A percentile compares a stretch with the other conserved stretches of the same genome.
Evolutionary conservation across 805 yeast species (phyloP).

Genomic region (Candida wancherniae): DNA sequence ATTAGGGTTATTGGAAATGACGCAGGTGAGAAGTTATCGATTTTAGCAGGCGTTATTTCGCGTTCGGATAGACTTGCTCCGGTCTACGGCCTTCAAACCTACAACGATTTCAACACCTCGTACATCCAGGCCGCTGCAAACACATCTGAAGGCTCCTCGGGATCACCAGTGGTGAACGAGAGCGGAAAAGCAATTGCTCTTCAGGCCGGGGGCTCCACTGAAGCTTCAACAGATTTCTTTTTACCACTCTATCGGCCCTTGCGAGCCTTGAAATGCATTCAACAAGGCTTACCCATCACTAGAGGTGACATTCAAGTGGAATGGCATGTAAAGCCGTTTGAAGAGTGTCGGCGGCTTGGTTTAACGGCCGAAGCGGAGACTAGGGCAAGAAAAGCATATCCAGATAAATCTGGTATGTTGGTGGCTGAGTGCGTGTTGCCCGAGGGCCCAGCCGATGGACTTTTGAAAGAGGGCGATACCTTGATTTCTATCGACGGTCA

Average conservation of each 20-base stretch:
- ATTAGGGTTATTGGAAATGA: slow-evolving; percentile 95
- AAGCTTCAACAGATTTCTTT: slow-evolving; percentile 90
- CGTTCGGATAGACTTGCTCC: slow-evolving; percentile 93
- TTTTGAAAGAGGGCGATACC: slow-evolving; percentile 81
- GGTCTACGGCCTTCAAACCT: slow-evolving; percentile 81
- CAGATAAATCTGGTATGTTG: slow-evolving; percentile 70
- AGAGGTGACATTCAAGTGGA: slow-evolving; percentile 92
- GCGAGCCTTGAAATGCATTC: slow-evolving; percentile 76
- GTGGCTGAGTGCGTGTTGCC: slow-evolving; percentile 82
- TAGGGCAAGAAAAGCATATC: slow-evolving; percentile 61
- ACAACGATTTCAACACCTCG: slow-evolving; percentile 90
- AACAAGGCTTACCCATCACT: slow-evolving; percentile 52
- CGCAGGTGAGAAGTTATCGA: slow-evolving; percentile 90
- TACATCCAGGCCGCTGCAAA: slow-evolving; percentile 95
- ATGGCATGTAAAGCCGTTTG: slow-evolving; percentile 83
- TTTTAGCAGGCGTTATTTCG: slow-evolving; percentile 79
- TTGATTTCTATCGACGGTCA: slow-evolving; percentile 67
- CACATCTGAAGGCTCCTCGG: slow-evolving; percentile 94
- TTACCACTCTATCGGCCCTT: slow-evolving; percentile 78
- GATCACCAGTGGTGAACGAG: slow-evolving; percentile 91
- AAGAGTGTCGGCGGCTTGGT: slow-evolving; percentile 86
- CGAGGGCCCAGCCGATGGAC: slow-evolving; percentile 74
- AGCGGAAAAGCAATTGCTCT: slow-evolving; percentile 85
- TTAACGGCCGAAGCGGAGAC: slow-evolving; percentile 70
- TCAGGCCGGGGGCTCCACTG: slow-evolving; percentile 91